phyloP scores from a whole-genome alignment of 208 protist genomes.

The Acanthamoeba healyi region DNA sequence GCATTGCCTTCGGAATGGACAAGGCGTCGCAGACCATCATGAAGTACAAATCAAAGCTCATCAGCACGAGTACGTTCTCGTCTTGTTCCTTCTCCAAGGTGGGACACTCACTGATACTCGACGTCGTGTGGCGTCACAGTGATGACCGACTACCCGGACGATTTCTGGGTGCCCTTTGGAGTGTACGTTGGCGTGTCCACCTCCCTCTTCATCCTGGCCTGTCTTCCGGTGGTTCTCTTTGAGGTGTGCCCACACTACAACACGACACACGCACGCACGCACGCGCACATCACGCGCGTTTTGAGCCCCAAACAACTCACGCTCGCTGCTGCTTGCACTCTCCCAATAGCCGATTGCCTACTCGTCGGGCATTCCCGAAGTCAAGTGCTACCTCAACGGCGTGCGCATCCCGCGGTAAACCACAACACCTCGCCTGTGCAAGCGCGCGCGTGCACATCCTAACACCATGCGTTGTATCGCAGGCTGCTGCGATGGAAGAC shows the following conservation, averaged over 20 bases:
- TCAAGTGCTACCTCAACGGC: conserved; percentile 54
- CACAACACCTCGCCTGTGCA: too few relatives aligned
- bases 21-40: conserved; percentile 14
- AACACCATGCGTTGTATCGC: too few relatives aligned
- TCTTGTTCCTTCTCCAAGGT: too few relatives aligned
- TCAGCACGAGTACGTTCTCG: background rate
- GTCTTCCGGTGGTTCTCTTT: conserved; percentile 19
- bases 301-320: too few relatives aligned
- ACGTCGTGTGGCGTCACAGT: background rate
- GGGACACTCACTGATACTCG: too few relatives aligned
- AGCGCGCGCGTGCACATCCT: too few relatives aligned
- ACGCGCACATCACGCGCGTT: background rate
- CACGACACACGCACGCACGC: background rate
- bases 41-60: conserved; percentile 28
- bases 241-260: background rate
- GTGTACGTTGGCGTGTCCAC: conserved; percentile 57
- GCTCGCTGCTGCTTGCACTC: too few relatives aligned
- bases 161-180: conserved; percentile 42
- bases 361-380: conserved; percentile 54
- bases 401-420: conserved; percentile 52
- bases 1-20: conserved; percentile 41
- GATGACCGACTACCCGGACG: background rate
- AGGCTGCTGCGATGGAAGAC: conserved; percentile 51
- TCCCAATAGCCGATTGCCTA: background rate
- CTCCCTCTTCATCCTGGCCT: conserved; percentile 54